Base-by-base conservation (phyloP, 2,329 filamentous ascomycete genomes). In the Colletotrichum spaethianum region DNA sequence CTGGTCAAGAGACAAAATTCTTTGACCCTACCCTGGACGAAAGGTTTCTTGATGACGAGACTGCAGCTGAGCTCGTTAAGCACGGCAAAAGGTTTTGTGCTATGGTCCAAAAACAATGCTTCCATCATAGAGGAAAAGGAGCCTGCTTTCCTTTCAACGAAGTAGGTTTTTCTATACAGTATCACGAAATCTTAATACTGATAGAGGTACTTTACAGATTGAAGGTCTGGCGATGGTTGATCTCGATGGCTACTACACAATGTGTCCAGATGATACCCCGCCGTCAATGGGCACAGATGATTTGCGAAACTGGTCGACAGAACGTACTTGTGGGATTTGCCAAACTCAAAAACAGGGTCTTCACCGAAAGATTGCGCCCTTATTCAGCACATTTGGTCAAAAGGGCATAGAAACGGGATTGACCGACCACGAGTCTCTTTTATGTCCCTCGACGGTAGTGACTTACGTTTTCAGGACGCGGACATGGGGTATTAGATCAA, bases 391-490 rank as follows among this genome's bases (percentile, higher is more conserved):
- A 59, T 67, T 28, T 44, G 50, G 16, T 11, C 46, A 48, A 4
- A 48, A 48, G n/a, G 48, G 7, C 26, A 31, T 31, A 11, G 26
- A 53, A 7, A 53, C 16, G 18, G 50, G 50, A 26, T 8, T 31
- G 26, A 53, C 50, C 26, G 16, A 53, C 16, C 73, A 75, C 44
- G 71, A 75, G 28, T 74, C 67, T n/a, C 73, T 76, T 11, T 42
- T 76, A 7, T 75, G 69, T 20, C 66, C 68, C 18, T 36, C 55
- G 11, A 48, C 20, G 5, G 60, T 76, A 1, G 67, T 72, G n/a
- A 66, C 71, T 0, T 76, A 74, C 20, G 9, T 76, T 5, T 76
- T 76, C 67, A 74, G 74, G 44, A 69, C 62, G 11, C 70, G 75
- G 3, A 42, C 33, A 0, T 76, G 75, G 73, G 28, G 74, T 75